These are phyloP conservation scores for Nakazawaea siamensis DNA, from an alignment of 805 yeast genomes.

Conservation along the genomic window DNA sequence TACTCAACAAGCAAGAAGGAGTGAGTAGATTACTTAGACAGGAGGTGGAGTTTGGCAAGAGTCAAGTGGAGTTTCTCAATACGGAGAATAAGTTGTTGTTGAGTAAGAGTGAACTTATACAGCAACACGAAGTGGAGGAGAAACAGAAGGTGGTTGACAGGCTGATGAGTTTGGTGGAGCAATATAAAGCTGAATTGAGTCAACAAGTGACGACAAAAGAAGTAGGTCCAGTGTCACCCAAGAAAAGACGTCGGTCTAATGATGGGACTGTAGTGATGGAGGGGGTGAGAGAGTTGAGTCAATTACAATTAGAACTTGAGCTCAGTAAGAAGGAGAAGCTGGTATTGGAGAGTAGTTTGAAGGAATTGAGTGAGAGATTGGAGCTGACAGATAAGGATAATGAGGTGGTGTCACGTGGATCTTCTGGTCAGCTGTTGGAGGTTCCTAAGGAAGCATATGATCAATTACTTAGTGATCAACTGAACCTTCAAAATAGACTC, in stretches of 20 bases:
- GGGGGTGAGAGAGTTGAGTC: neutral
- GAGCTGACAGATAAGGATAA: neutral
- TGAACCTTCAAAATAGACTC: slow-evolving; percentile 36
- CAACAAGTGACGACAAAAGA: neutral
- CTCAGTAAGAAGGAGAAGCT: neutral
- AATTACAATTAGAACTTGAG: neutral
- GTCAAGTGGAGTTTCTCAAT: slow-evolving; percentile 2
- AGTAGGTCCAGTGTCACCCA: too few relatives aligned
- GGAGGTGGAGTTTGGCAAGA: slow-evolving; percentile 2
- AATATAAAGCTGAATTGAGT: neutral
- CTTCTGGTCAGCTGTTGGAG: too few relatives aligned
- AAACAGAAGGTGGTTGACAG: neutral
- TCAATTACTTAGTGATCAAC: slow-evolving; percentile 46
- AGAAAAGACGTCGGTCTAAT: too few relatives aligned
- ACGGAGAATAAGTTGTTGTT: slow-evolving; percentile 2
- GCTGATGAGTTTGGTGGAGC: neutral
- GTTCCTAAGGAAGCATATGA: slow-evolving; percentile 41
- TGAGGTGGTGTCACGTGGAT: too few relatives aligned
- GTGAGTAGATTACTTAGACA: slow-evolving; percentile 2
- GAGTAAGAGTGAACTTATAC: neutral
- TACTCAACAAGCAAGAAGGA: neutral
- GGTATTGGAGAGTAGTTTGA: neutral
- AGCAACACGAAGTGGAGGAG: neutral
- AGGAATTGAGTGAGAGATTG: neutral
- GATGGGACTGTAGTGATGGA: neutral